Conservation (phyloP, 495 filamentous ascomycete species). For the Cetradonia linearis region DNA sequence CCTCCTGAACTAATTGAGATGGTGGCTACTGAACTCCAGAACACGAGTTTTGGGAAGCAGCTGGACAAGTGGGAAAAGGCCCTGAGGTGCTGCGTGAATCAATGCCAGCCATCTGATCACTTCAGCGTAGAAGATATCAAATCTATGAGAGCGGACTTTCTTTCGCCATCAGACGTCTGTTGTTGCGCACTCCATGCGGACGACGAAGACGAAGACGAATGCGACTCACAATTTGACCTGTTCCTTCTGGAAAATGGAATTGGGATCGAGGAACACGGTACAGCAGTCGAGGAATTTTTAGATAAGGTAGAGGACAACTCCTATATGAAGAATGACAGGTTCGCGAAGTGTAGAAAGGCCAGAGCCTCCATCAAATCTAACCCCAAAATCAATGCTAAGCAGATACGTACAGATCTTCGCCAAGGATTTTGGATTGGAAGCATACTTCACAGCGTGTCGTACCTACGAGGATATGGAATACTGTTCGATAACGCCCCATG, state of each 20-base stretch:
- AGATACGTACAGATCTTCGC: neutral
- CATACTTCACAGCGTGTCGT: neutral
- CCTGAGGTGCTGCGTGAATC: neutral
- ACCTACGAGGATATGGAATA: neutral
- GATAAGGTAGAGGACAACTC: neutral
- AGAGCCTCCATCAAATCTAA: neutral
- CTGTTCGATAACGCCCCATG: no score
- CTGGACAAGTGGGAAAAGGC: neutral
- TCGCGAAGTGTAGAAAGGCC: neutral
- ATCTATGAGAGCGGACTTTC: neutral
- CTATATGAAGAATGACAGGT: neutral
- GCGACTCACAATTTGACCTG: neutral
- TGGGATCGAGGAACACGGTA: neutral
- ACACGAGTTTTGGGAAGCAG: neutral
- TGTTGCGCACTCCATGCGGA: no score
- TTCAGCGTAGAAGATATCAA: neutral
- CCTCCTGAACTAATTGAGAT: neutral
- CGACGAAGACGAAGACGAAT: neutral
- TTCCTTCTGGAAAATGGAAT: neutral
- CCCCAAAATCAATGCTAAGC: neutral
- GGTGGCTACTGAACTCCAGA: neutral
- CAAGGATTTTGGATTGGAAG: neutral
- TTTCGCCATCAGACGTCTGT: neutral
- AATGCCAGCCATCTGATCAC: neutral
- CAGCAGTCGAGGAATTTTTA: neutral